Evolutionary conservation across 2,329 filamentous ascomycete species (phyloP), one percentile per base, ranked within the genome.

Genomic region (Coniella lustricola): DNA sequence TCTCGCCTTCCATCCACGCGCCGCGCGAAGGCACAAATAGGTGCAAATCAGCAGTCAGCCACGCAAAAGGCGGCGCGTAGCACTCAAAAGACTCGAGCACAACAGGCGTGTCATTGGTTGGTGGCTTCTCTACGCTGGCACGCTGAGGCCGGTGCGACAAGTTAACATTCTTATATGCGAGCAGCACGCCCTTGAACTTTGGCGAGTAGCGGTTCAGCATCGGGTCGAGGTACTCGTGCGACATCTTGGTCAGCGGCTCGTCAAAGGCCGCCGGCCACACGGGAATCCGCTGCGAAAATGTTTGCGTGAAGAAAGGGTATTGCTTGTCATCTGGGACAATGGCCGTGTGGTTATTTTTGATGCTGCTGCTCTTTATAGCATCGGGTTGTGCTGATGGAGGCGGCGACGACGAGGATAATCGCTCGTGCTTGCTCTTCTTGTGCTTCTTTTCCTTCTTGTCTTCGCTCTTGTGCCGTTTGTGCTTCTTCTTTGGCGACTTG

Each of bases 1-100:
- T 78, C 56, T 77, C 83, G 10, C 89, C 93, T 56, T 90, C 84
- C 61, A 97, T 77, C 66, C 77, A 81, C 8, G 82, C 80, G 32
- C 87, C 87, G 39, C 79, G 78, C 46, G 76, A 73, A 0, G 93
- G 91, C 29, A 85, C 78, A 63, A 95, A 94, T 16, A 97, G 70
- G 38, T 94, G 74, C 54, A 95, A 85, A 18, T 94, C 89, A 1
- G 85, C 89, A 0, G 89, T 95, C 18, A 95, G 78, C 84, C 91
- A 97, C 41, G 87, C 80, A 61, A 87, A 96, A 18, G 84, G 84
- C 20, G 89, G 87, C 7, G 86, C 88, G 62, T 90, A 94, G 67
- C 97, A 93, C 67, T 87, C 82, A 35, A 87, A 69, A 4, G 77
- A 77, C 41, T 74, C 60, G 4, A 76, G 63, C 10, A 68, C 57